Evolutionary conservation across 2,329 filamentous ascomycete genomes (phyloP), one percentile per base, ranked within the genome.

Genomic region (Nemania sp.): DNA sequence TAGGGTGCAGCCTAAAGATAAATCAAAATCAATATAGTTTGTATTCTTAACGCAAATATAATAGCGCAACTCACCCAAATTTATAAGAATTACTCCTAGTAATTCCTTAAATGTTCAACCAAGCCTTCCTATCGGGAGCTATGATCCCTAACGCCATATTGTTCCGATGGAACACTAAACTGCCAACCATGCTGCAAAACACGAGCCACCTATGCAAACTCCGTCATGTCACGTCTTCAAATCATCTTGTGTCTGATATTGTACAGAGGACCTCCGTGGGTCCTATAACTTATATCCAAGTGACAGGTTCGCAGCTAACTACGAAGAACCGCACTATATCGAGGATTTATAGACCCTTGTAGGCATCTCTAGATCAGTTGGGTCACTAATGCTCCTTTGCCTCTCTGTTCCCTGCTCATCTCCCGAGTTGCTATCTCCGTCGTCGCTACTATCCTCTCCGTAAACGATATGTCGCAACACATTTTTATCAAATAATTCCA

Each of bases 401-500:
- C 81, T 73, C 67, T 83, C 82, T 3, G 81, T 83, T 57, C 78
- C 69, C 62, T 74, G 74, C 57, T 82, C 79, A 43, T 79, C 80
- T 0, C 74, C 77, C 12, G 77, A 80, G 50, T 77, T 75, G 42
- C 68, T 70, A 15, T 68, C 70, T 37, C 62, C 60, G 40, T 76
- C 75, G 9, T 76, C 72, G 23, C 69, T 70, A 9, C 68, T 72
- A 23, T 72, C 73, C 30, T 90, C 88, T 46, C 89, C 86, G 53
- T 96, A 86, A 11, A 99, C 89, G 56, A 97, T 89, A 61, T 84
- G 83, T 59, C 91, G 80, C 73, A 97, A 80, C 37, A 97, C 90
- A 54, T 83, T 86, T 73, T 93, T 94, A 66, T 97, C 93, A 66
- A 99, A 99, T 19, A 99, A 75, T 68, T 97, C 94, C 55, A 97